Base-by-base conservation (phyloP, 2,329 filamentous ascomycete species). In the Scolecobasidium constrictum region DNA sequence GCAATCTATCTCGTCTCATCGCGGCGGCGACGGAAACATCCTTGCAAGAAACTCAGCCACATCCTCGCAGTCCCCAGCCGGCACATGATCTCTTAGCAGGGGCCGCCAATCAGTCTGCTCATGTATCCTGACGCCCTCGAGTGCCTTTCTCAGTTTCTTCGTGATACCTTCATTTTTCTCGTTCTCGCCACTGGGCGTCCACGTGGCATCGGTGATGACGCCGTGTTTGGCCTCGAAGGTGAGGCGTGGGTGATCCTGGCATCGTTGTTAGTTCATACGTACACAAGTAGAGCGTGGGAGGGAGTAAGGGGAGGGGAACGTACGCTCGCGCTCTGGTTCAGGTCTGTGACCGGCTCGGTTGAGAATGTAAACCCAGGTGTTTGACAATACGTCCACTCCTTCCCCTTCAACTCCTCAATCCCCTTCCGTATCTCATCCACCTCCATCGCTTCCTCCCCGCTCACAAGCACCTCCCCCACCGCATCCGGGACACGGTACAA, bases 381-480 rank as follows among this genome's bases (percentile, higher is more conserved):
- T 63, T 94, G 87, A 2, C 75, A 75, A 61, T 82, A 94, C 45
- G 82, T 81, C 86, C 87, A 95, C 9, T 78, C 74, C 60, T 68
- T 55, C 54, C 78, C 78, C 63, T 64, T 69, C 17, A 87, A 59
- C 55, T 83, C 78, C 5, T 64, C 60, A 38, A 80, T 70, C 1
- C 82, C 82, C 50, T 77, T 76, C 28, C 54, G 61, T 28, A 93
- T 72, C 40, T 71, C 69, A 0, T 68, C 63, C 17, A 72, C 49
- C 2, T 67, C 60, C 2, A 76, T 66, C 47, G 60, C 63, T 35
- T 68, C 64, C 0, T 75, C 71, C n/a, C 72, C 72, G n/a, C n/a
- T n/a, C n/a, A n/a, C n/a, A 5, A 26, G 6, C 6, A 83, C 65
- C 50, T 57, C 61, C 48, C 65, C 58, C 4, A 61, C 56, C 5